Conservation (phyloP, 441 rosid genomes). For the Mallotus japonicus region DNA sequence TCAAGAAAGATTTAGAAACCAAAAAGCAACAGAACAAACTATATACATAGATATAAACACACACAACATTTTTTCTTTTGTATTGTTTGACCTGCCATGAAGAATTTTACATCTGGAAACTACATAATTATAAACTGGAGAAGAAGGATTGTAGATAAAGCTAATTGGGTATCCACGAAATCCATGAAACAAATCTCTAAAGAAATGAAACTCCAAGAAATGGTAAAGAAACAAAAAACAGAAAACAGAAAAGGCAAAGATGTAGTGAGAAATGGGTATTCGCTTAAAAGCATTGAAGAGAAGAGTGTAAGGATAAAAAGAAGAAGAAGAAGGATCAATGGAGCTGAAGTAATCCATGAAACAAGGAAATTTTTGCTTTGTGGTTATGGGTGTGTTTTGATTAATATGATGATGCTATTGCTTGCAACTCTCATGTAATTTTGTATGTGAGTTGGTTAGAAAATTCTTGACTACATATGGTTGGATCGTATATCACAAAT, state of each 20-base stretch:
- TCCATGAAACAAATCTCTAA: slow-evolving; percentile 43
- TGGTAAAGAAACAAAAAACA: slow-evolving; percentile 47
- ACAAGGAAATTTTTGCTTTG: background rate
- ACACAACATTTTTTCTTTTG: background rate
- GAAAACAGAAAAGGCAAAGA: slow-evolving; percentile 30
- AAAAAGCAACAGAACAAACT: background rate
- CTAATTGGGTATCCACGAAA: slow-evolving; percentile 44
- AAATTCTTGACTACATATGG: too few relatives aligned
- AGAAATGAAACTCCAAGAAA: slow-evolving; percentile 63
- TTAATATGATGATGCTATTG: too few relatives aligned
- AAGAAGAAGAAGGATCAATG: slow-evolving; percentile 10
- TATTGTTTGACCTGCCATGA: slow-evolving; percentile 50
- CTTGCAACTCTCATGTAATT: too few relatives aligned
- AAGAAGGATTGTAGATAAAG: slow-evolving; percentile 48
- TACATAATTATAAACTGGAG: slow-evolving; percentile 49
- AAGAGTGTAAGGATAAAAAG: slow-evolving; percentile 41
- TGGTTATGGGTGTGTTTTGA: too few relatives aligned
- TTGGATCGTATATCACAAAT: too few relatives aligned
- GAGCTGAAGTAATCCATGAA: slow-evolving; percentile 9
- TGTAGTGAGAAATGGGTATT: slow-evolving; percentile 55
- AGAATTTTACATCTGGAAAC: slow-evolving; percentile 64
- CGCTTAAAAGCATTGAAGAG: slow-evolving; percentile 37
- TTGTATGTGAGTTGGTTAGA: too few relatives aligned
- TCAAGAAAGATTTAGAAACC: background rate
- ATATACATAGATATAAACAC: too few relatives aligned